Evolutionary conservation across 306 rosid species (phyloP).

Genomic region (Macrotyloma uniflorum): DNA sequence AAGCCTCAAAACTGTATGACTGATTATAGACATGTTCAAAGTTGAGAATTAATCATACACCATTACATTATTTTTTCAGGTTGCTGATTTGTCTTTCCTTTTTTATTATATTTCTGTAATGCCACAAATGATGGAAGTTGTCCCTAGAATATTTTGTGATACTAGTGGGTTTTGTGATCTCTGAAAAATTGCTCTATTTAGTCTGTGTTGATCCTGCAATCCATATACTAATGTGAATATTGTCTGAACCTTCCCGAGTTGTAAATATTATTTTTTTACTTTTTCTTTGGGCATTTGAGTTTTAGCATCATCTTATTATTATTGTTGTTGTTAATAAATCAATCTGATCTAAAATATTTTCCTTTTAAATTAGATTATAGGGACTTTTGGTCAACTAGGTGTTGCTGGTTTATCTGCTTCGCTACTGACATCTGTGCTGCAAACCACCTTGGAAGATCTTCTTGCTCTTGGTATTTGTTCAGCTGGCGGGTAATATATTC

Average conservation of each 20-base stretch:
- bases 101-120: constrained; percentile 16
- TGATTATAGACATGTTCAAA: constrained; percentile 19
- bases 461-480: constrained; percentile 98
- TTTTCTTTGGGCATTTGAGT: neutral
- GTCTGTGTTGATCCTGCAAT: constrained; percentile 18
- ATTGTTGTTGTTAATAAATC: constrained; percentile 1
- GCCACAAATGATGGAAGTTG: neutral
- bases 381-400: constrained; percentile 88
- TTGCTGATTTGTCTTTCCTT: constrained; percentile 11
- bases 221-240: neutral
- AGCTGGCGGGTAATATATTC: constrained; percentile 84
- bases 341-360: constrained; percentile 27
- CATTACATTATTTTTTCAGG: neutral
- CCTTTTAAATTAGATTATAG: constrained; percentile 59
- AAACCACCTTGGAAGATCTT: constrained; percentile 87
- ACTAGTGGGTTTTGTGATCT: neutral
- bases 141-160: neutral
- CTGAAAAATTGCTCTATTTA: neutral
- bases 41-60: constrained; percentile 31
- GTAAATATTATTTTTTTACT: neutral
- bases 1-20: constrained; percentile 6
- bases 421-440: constrained; percentile 86
- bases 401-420: constrained; percentile 97
- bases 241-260: neutral
- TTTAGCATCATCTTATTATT: neutral